phyloP scores from a whole-genome alignment of 2,329 filamentous ascomycete species.

The Proliferodiscus dingleyae region DNA sequence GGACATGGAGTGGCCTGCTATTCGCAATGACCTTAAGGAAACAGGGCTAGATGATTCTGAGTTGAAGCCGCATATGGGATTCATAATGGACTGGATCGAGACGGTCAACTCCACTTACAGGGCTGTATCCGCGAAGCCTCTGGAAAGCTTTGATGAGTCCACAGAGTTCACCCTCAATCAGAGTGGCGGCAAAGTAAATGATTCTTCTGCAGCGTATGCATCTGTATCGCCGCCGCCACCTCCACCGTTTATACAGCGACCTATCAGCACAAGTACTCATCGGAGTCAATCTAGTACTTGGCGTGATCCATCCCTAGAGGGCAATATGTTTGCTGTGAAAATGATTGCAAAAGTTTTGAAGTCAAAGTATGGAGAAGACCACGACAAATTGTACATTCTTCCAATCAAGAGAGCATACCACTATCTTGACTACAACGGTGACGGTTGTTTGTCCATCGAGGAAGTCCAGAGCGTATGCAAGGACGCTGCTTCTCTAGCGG shows the following conservation, averaged over 20 bases:
- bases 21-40: neutral
- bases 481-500: too few species aligned
- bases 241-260: neutral
- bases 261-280: slow-evolving; percentile 25
- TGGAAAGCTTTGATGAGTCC: too few species aligned
- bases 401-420: neutral
- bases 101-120: too few species aligned
- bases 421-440: neutral
- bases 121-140: too few species aligned
- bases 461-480: neutral
- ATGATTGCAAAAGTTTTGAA: neutral
- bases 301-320: neutral
- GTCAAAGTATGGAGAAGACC: neutral
- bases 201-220: too few species aligned
- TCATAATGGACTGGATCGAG: neutral
- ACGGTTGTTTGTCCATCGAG: neutral
- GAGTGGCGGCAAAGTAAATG: too few species aligned
- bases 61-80: neutral
- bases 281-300: slow-evolving; percentile 38
- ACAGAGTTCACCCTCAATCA: too few species aligned
- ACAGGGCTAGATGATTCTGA: neutral
- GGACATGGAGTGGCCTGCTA: neutral
- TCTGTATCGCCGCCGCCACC: neutral
- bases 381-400: neutral
- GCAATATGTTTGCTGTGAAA: neutral